Evolutionary conservation across 169 alveolate genomes (phyloP).

Genomic region (Perkinsus olseni): DNA sequence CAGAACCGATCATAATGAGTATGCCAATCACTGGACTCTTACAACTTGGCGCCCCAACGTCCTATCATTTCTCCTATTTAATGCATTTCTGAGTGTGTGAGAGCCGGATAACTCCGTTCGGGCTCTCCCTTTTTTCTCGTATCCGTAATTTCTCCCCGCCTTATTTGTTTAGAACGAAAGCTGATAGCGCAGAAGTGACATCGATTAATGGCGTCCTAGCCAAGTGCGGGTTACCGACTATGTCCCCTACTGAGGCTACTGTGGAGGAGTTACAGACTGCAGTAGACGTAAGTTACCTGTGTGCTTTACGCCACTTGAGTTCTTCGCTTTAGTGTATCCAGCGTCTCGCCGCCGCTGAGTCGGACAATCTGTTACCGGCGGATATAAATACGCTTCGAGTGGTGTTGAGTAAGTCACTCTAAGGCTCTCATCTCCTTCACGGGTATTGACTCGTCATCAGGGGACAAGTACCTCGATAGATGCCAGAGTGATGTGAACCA

Average conservation of each 20-base stretch:
- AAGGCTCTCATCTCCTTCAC: not conserved
- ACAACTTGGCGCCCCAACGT: too few relatives aligned
- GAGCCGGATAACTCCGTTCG: too few relatives aligned
- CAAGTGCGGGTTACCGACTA: not conserved
- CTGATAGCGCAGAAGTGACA: not conserved
- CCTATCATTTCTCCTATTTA: too few relatives aligned
- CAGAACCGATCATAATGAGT: too few relatives aligned
- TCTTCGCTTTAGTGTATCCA: not conserved
- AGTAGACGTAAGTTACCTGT: not conserved
- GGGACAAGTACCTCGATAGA: not conserved
- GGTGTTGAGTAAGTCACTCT: not conserved
- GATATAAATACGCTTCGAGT: not conserved
- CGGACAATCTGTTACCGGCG: not conserved
- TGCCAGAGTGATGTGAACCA: not conserved
- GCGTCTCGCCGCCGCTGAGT: not conserved
- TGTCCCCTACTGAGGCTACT: not conserved
- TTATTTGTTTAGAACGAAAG: not conserved
- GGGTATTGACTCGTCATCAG: not conserved
- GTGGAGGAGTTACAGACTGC: not conserved
- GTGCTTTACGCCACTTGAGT: not conserved
- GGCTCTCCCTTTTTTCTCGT: too few relatives aligned
- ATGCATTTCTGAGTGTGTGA: too few relatives aligned
- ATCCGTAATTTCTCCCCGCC: too few relatives aligned
- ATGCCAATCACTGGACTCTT: too few relatives aligned
- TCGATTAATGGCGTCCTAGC: not conserved